Conservation (phyloP, 176 grass and related monocot species). For the Elymus sibiricus region DNA sequence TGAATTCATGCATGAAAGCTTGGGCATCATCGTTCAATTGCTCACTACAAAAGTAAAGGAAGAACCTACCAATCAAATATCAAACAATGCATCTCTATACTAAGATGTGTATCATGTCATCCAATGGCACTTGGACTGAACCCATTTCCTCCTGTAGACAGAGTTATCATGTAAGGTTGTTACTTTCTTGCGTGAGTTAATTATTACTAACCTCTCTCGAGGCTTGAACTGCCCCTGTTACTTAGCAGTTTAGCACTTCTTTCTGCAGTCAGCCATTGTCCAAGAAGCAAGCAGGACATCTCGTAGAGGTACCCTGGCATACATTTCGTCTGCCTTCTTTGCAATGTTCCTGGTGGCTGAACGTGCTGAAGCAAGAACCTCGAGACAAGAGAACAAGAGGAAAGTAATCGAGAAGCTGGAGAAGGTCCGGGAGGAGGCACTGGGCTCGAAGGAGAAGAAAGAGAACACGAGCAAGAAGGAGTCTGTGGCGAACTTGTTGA, state of each 20-base stretch:
- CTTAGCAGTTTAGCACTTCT: not conserved
- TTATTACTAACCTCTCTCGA: not conserved
- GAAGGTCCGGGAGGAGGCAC: constrained; percentile 57
- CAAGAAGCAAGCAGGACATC: constrained; percentile 31
- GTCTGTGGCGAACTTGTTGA: constrained; percentile 25
- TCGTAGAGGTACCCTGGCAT: constrained; percentile 60
- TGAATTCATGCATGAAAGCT: too few species aligned
- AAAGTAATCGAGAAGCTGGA: constrained; percentile 76
- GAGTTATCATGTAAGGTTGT: not conserved
- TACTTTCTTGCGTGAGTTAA: not conserved
- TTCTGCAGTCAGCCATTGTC: constrained; percentile 10
- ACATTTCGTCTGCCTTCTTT: constrained; percentile 34
- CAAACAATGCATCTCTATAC: too few species aligned
- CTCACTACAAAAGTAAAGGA: too few species aligned
- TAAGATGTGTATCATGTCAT: not conserved
- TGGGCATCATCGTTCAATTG: too few species aligned
- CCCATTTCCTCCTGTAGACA: not conserved
- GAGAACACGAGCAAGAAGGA: not conserved
- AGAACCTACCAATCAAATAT: too few species aligned
- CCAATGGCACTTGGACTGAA: not conserved
- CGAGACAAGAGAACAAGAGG: constrained; percentile 59
- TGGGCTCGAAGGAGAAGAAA: constrained; percentile 26
- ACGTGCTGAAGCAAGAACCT: constrained; percentile 38
- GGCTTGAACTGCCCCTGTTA: not conserved
- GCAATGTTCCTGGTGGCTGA: constrained; percentile 22